Evolutionary conservation across 2,329 filamentous ascomycete species (phyloP), one percentile per base, ranked within the genome.

Genomic region (Trichophyton equinum): DNA sequence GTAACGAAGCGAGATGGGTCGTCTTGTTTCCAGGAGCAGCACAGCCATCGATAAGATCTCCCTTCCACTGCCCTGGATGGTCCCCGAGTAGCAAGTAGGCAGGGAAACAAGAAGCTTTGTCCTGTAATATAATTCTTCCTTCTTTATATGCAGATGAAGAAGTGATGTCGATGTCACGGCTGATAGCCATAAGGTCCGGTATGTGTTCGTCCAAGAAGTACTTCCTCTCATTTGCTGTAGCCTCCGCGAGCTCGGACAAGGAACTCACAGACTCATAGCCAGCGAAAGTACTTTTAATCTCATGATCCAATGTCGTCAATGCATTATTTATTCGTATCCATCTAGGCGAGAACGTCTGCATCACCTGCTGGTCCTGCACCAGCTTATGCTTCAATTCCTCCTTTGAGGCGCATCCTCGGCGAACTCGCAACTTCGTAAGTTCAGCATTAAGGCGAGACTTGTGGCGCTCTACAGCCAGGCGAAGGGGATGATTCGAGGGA

Each of bases 11-110:
- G 55, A 95, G 76, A 72, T 97, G 94, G 6, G 92, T 97, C 1
- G 94, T 97, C 75, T 99, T 99, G 73, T 99, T 99, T 4, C 94
- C 94, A 1, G 94, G 94, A 0, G 94, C 94, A 0, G 94, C 89
- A 71, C 92, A 97, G 0, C 89, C 89, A 73, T 99, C 94, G n/a
- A 97, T 83, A 7, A 95, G 78, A 68, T 94, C 85, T 25, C 89
- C 89, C 2, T 66, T 49, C 66, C 69, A 72, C 0, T 47, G 13
- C 27, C 59, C 49, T 65, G 86, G 82, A 61, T 82, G 78, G 7
- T 83, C 76, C 0, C 76, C 76, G 58, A 95, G 80, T 0, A 99
- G 78, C 2, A 99, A 78, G 70, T 94, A 94, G 0, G 92, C 94
- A 0, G 94, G 94, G 69, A 99, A 96, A 70, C 94, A 99, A 0